Conservation (phyloP, 2,329 filamentous ascomycete genomes). For the Aspergillus glaucus region DNA sequence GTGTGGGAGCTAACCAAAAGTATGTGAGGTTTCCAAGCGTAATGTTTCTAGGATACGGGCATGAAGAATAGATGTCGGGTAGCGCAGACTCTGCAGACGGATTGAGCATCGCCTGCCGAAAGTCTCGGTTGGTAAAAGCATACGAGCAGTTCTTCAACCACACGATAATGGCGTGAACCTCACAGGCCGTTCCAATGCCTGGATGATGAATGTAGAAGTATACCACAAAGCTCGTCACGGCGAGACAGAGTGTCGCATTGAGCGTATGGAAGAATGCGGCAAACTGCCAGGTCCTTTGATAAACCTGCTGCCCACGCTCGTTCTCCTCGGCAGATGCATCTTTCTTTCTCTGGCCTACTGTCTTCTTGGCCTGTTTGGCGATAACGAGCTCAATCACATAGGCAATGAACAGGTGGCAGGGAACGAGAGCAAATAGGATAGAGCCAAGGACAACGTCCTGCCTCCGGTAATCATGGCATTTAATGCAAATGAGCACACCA, state of each 20-base stretch:
- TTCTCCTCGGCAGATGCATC: constrained; percentile 49
- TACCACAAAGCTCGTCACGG: constrained; percentile 74
- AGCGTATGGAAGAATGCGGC: constrained; percentile 74
- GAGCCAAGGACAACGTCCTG: constrained; percentile 71
- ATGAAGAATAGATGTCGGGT: constrained; percentile 73
- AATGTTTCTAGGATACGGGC: constrained; percentile 87
- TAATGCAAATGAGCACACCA: constrained; percentile 85
- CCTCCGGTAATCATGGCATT: constrained; percentile 77
- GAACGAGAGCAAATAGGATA: constrained; percentile 77
- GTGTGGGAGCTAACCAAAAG: constrained; percentile 96
- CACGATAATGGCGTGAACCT: constrained; percentile 88
- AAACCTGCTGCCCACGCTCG: constrained; percentile 56
- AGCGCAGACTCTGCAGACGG: constrained; percentile 62
- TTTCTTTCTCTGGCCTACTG: constrained; percentile 54
- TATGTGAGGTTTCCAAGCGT: constrained; percentile 82
- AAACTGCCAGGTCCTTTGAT: constrained; percentile 70
- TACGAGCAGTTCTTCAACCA: constrained; percentile 96
- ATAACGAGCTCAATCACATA: constrained; percentile 84
- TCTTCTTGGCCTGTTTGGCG: constrained; percentile 67
- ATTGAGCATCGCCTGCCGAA: constrained; percentile 83
- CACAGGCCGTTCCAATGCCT: constrained; percentile 81
- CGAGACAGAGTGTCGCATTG: constrained; percentile 76
- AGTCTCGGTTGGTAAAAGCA: constrained; percentile 90
- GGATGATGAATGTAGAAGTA: constrained; percentile 92
- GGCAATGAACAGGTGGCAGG: constrained; percentile 82